Base-by-base conservation (phyloP, 768 basidiomycete species). In the Tricholomella constricta region DNA sequence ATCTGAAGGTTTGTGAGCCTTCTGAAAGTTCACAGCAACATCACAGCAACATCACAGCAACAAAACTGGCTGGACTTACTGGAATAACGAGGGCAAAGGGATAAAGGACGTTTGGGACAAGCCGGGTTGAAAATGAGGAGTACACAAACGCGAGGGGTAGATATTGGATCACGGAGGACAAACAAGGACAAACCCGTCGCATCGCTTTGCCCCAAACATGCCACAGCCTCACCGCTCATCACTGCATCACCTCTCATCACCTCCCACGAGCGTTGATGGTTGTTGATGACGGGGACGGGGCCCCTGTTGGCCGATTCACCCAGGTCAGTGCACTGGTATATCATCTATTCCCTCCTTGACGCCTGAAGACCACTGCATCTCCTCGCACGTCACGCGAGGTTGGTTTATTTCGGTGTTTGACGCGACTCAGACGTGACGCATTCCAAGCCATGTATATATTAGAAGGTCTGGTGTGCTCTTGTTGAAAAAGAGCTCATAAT, bases 121-220 rank as follows among this genome's bases (percentile, higher is more conserved):
- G 41, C 27, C 29, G 49, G 43, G 20, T 25, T 45, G 47, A 52
- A 55, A 55, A 49, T 25, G 45, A 48, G 25, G 54, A 54, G 48
- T 38, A 43, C 34, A 40, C 20, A 32, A 51, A 52, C 51, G 55
- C 37, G 38, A 36, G 19, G 22, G 19, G 41, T 55, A 58, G 52
- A 64, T 65, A 67, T 65, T 62, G 62, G 50, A 46, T 42, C 51
- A 44, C 45, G 50, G 51, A 45, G 38, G 57, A 45, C 68, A 72
- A 72, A 63, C 64, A 69, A 5, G 43, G 20, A 52, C 69, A 72
- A 71, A 70, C 56, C 66, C 38, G 48, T 26, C 48, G 51, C 55
- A 61, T 52, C 42, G 54, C 58, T 53, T 60, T 51, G 37, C 51
- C 45, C 31, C 42, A 56, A 59, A 56, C 54, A 40, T 56, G 34